These are phyloP conservation scores for Dichotomopilus funicola DNA, from an alignment of 2,329 filamentous ascomycete genomes.

Conservation along the genomic window DNA sequence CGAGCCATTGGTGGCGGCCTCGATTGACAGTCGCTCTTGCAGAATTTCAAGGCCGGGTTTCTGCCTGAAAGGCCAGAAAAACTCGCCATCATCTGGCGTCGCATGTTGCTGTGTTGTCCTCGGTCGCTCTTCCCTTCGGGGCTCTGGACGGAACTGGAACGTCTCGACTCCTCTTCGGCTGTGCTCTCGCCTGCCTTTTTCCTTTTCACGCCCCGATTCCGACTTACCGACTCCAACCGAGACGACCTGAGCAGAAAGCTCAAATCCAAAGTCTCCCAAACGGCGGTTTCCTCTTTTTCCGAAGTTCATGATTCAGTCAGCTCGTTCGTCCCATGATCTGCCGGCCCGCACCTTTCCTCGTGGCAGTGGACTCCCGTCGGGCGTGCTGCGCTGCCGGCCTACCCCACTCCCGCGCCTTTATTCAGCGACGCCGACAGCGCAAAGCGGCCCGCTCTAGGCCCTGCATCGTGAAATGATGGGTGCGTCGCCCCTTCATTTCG, in stretches of 20 bases:
- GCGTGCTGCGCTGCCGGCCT: not conserved
- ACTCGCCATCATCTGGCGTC: not conserved
- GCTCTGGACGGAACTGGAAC: no score
- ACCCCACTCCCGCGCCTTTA: not conserved
- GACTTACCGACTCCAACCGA: no score
- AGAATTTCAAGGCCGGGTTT: not conserved
- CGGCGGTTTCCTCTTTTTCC: not conserved
- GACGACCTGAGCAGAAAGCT: not conserved
- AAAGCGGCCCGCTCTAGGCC: conserved; percentile 1
- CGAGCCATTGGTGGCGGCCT: conserved; percentile 5
- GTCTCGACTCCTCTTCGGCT: not conserved
- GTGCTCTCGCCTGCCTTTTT: not conserved
- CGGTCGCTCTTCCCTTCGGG: no score
- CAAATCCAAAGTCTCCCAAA: no score
- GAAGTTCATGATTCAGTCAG: not conserved
- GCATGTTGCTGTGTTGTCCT: not conserved
- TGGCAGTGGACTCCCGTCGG: conserved; percentile 1
- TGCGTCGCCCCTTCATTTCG: not conserved
- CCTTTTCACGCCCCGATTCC: no score
- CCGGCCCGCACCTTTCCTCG: conserved; percentile 5
- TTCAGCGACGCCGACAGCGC: conserved; percentile 1
- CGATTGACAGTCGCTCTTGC: not conserved
- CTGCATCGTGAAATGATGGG: conserved; percentile 10
- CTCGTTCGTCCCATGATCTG: not conserved
- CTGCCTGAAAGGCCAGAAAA: not conserved